Percentiles rank a stretch among this genome's conserved stretches.
phyloP scores from a whole-genome alignment of 345 rosid species.

The Draba incana region DNA sequence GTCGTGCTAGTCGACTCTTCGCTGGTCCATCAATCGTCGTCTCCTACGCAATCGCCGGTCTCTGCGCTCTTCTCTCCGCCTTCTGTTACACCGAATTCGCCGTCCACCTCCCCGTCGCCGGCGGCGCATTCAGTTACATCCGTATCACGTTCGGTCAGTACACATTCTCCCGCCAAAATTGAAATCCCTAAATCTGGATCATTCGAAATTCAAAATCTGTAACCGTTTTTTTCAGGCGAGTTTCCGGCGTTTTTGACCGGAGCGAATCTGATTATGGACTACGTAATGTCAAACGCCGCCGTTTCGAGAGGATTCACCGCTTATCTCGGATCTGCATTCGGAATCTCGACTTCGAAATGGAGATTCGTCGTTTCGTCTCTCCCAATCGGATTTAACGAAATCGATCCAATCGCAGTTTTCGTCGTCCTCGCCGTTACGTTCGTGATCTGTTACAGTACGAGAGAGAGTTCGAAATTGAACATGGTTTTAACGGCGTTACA shows the following conservation, averaged over 20 bases:
- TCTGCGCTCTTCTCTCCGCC: constrained; percentile 94
- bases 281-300: constrained; percentile 96
- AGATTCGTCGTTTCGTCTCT: constrained; percentile 56
- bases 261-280: constrained; percentile 79
- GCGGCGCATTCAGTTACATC: constrained; percentile 94
- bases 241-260: constrained; percentile 87
- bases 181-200: background rate
- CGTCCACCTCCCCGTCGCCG: constrained; percentile 97
- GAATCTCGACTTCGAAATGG: constrained; percentile 69
- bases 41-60: constrained; percentile 90
- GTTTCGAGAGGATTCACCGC: constrained; percentile 78
- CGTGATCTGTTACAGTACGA: constrained; percentile 79
- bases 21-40: constrained; percentile 84
- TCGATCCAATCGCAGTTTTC: constrained; percentile 64
- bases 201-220: constrained; percentile 15
- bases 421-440: constrained; percentile 66
- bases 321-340: constrained; percentile 69
- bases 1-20: constrained; percentile 54
- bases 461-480: constrained; percentile 80
- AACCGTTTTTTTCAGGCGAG: constrained; percentile 58
- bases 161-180: constrained; percentile 28
- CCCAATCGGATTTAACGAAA: constrained; percentile 78
- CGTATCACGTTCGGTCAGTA: constrained; percentile 80
- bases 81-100: constrained; percentile 98
- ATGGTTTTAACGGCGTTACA: constrained; percentile 75